A percentile compares a stretch with the other conserved stretches of the same genome.
Evolutionary conservation across 306 rosid genomes (phyloP).

Genomic region (Ceratonia siliqua): DNA sequence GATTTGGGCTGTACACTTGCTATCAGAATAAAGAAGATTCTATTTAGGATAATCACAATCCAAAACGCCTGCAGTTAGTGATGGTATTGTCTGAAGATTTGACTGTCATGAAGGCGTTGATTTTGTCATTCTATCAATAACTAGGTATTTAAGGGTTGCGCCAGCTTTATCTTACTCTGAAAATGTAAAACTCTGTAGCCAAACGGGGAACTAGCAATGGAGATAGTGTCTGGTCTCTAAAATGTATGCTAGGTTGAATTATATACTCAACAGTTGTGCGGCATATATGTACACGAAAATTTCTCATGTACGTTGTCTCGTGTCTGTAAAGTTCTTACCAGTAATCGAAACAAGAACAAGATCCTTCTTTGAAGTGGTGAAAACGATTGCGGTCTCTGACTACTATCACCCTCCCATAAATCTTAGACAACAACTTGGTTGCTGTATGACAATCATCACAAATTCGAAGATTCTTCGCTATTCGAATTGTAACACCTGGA

Average conservation of each 20-base stretch:
- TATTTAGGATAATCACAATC: too few relatives aligned
- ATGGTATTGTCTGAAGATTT: too few relatives aligned
- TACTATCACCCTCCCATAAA: conserved; percentile 57
- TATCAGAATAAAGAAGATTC: too few relatives aligned
- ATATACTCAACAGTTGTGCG: neutral
- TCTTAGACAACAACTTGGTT: conserved; percentile 61
- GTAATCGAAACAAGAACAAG: conserved; percentile 59
- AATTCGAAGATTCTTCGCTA: conserved; percentile 65
- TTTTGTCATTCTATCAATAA: too few relatives aligned
- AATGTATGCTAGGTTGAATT: neutral
- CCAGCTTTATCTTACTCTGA: too few relatives aligned
- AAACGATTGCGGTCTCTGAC: conserved; percentile 72
- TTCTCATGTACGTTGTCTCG: neutral
- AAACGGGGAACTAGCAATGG: too few relatives aligned
- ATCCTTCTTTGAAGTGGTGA: conserved; percentile 66
- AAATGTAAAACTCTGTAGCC: too few relatives aligned
- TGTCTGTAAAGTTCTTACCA: conserved; percentile 37
- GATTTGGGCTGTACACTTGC: too few relatives aligned
- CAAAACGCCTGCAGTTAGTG: too few relatives aligned
- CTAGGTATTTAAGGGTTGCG: too few relatives aligned
- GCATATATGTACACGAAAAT: neutral
- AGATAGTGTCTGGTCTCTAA: too few relatives aligned
- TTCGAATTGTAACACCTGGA: conserved; percentile 53
- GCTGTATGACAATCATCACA: conserved; percentile 70
- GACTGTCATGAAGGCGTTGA: too few relatives aligned